Percentiles rank a stretch among this genome's conserved stretches.
phyloP scores from a whole-genome alignment of 2,329 filamentous ascomycete species.

The Triangularia setosa region DNA sequence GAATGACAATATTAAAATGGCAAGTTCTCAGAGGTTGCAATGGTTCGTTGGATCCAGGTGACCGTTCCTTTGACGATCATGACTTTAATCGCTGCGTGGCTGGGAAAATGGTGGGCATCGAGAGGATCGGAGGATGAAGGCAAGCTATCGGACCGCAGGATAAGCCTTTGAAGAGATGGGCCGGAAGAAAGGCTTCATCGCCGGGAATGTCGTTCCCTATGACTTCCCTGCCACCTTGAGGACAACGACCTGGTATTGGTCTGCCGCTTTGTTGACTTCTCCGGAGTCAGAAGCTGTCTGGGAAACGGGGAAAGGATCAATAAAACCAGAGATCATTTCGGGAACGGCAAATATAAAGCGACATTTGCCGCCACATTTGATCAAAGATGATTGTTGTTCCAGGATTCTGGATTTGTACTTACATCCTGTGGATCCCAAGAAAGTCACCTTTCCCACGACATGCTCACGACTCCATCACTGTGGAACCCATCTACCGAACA shows the following conservation, averaged over 20 bases:
- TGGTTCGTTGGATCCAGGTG: slow-evolving; percentile 18
- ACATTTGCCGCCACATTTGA: no score
- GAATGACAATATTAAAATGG: slow-evolving; percentile 5
- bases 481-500: background rate
- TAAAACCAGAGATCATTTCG: no score
- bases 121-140: background rate
- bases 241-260: background rate
- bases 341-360: no score
- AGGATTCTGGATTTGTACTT: no score
- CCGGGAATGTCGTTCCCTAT: background rate
- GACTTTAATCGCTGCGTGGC: slow-evolving; percentile 15
- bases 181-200: background rate
- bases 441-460: no score
- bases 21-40: slow-evolving; percentile 13
- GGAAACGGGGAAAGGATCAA: no score
- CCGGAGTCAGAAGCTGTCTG: background rate
- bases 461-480: no score
- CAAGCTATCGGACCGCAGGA: background rate
- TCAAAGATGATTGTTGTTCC: no score
- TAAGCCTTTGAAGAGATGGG: background rate
- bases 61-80: slow-evolving; percentile 15
- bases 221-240: background rate
- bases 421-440: no score
- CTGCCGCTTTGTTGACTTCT: no score
- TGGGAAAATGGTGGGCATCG: slow-evolving; percentile 9